These are phyloP conservation scores for Elaeagnus macrophylla DNA, from an alignment of 306 rosid species.

Conservation along the genomic window DNA sequence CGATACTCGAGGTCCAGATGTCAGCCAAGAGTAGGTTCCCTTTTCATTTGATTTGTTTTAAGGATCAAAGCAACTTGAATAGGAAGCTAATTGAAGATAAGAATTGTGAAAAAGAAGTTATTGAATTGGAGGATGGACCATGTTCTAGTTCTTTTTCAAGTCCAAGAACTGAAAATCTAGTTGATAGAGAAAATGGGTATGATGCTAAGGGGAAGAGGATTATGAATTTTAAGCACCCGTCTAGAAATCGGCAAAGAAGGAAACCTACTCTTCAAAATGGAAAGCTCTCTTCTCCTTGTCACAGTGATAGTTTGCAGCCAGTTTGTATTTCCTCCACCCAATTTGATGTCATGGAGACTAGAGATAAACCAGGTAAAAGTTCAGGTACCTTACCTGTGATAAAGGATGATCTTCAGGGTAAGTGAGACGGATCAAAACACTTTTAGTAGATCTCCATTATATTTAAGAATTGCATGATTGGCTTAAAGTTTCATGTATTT, in stretches of 20 bases:
- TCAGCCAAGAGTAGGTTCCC: constrained; percentile 51
- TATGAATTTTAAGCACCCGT: constrained; percentile 38
- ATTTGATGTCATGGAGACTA: constrained; percentile 8
- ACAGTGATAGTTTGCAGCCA: constrained; percentile 7
- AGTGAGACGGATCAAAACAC: constrained; percentile 7
- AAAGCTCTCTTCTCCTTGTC: constrained; percentile 22
- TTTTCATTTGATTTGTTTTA: constrained; percentile 42
- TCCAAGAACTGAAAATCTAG: constrained; percentile 24
- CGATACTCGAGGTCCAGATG: constrained; percentile 38
- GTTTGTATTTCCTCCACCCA: constrained; percentile 8
- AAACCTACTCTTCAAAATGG: constrained; percentile 34
- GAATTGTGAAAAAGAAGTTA: constrained; percentile 23
- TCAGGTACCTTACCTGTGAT: constrained; percentile 11
- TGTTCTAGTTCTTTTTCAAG: constrained; percentile 41
- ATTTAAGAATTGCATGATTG: neutral
- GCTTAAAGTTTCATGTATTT: too few species aligned
- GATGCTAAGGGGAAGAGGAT: constrained; percentile 58
- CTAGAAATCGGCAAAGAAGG: constrained; percentile 46
- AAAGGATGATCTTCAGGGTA: constrained; percentile 27
- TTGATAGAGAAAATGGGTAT: constrained; percentile 39
- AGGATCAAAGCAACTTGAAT: constrained; percentile 24
- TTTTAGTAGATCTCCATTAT: neutral
- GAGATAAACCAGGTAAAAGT: constrained; percentile 15
- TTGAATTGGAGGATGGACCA: constrained; percentile 41
- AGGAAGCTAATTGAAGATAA: constrained; percentile 23